Evolutionary conservation across 495 filamentous ascomycete genomes (phyloP), one percentile per base, ranked within the genome.

Genomic region (Annulohypoxylon nitens): DNA sequence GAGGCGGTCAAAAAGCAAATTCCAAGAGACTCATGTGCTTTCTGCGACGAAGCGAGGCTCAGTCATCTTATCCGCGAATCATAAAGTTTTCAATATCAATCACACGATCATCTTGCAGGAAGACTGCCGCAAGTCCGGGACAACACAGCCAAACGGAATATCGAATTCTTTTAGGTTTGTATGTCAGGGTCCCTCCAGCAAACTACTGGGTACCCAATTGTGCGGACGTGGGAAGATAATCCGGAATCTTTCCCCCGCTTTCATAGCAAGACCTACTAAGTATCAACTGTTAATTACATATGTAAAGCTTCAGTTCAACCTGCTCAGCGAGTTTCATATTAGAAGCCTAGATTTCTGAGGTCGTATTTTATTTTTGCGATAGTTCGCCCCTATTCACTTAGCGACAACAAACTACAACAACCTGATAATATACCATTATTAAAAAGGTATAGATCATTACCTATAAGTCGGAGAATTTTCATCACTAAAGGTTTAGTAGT

Each of bases 31-130:
- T 30, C 18, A 51, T 64, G 45, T 61, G 36, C 63, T 30, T 67
- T 48, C 45, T 74, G 55, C 65, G 43, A 61, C 65, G 18, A 58
- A 47, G 53, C 59, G 71, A 74, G 71, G 71, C 71, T 74, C 71
- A 62, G 55, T 57, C 23, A 65, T 37, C 36, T 25, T 50, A 20
- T 39, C 67, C 16, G 43, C 67, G 67, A 75, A 75, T 75, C 67
- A 75, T 37, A 63, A 30, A 60, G 34, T 37, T 68, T 62, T 70
- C 53, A 37, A 63, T 48, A 60, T 60, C 51, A 45, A 75, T 75
- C 72, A 75, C 72, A 75, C 67, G 72, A 67, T 70, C 67, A 67
- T 75, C 72, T 75, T 75, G 62, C 72, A 75, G 72, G 57, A 64
- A 55, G 67, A 70, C 67, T 70, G 72, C 72, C 72, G 72, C 59